Conservation (phyloP, 192 early-diverging fungal species). For the Rhizophagus clarus region DNA sequence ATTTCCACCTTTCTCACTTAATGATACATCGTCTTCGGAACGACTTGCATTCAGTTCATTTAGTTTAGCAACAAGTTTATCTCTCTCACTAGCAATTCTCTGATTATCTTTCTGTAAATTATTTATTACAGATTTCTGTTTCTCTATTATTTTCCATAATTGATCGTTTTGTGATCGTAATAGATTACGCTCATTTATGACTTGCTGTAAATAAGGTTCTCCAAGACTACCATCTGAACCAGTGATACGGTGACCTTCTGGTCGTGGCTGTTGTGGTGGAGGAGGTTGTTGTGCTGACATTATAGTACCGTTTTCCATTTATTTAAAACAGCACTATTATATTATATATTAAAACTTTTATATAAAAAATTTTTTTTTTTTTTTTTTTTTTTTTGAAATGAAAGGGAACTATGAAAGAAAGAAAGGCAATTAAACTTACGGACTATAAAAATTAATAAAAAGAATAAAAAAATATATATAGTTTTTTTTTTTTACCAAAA, state of each 20-base stretch:
- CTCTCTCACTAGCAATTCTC: constrained; percentile 39
- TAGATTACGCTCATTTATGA: constrained; percentile 66
- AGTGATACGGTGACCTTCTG: constrained; percentile 1
- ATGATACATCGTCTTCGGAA: not conserved
- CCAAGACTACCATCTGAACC: constrained; percentile 10
- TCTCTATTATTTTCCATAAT: constrained; percentile 91
- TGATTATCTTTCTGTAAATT: constrained; percentile 73
- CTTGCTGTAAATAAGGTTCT: constrained; percentile 33
- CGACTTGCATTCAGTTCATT: not conserved
- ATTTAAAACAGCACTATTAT: not conserved
- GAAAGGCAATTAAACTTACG: not conserved
- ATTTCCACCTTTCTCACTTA: not conserved
- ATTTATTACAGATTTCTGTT: constrained; percentile 84
- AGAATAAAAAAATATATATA: too few relatives aligned
- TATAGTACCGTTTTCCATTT: constrained; percentile 1
- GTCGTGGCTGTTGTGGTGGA: not conserved
- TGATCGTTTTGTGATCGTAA: constrained; percentile 82
- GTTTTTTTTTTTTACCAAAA: too few relatives aligned
- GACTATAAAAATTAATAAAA: too few relatives aligned
- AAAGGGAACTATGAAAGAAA: not conserved
- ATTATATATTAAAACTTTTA: not conserved
- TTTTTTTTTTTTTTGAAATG: not conserved
- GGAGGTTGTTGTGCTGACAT: constrained; percentile 8
- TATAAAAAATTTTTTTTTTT: too few relatives aligned
- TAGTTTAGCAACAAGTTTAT: constrained; percentile 16